These are phyloP conservation scores for Lentinula boryana DNA, from an alignment of 768 basidiomycete species.

Conservation along the genomic window DNA sequence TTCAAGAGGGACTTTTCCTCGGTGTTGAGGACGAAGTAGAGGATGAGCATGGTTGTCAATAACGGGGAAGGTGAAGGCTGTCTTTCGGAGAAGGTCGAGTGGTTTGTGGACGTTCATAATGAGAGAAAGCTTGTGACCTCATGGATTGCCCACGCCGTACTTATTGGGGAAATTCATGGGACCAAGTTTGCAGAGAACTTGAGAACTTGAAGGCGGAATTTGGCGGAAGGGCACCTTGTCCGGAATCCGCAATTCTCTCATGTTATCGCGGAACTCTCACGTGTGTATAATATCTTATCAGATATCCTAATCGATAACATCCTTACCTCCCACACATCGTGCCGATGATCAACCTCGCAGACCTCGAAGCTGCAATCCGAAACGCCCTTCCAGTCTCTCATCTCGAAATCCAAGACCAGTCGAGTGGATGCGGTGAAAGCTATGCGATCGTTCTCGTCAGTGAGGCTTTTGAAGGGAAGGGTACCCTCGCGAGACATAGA, in stretches of 20 bases:
- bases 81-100: conserved; percentile 6
- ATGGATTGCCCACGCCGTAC: conserved; percentile 60
- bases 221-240: too few species aligned
- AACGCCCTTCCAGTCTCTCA: conserved; percentile 35
- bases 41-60: conserved; percentile 84
- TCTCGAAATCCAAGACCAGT: conserved; percentile 71
- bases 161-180: background rate
- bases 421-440: conserved; percentile 76
- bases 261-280: background rate
- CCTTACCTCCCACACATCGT: too few species aligned
- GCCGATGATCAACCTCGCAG: background rate
- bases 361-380: conserved; percentile 6
- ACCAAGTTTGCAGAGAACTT: background rate
- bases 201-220: background rate
- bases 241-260: too few species aligned
- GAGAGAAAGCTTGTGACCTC: conserved; percentile 61
- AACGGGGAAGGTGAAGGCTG: conserved; percentile 34
- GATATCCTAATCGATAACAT: background rate
- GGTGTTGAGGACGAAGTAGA: conserved; percentile 42
- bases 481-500: conserved; percentile 71
- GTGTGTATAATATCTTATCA: conserved; percentile 2
- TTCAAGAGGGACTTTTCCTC: conserved; percentile 50
- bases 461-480: conserved; percentile 74
- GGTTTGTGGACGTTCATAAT: background rate
- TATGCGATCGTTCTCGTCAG: conserved; percentile 74